A percentile compares a stretch with the other conserved stretches of the same genome.
These are phyloP conservation scores for Colletotrichum sp. DNA, from an alignment of 2,329 filamentous ascomycete species.

Conservation along the genomic window DNA sequence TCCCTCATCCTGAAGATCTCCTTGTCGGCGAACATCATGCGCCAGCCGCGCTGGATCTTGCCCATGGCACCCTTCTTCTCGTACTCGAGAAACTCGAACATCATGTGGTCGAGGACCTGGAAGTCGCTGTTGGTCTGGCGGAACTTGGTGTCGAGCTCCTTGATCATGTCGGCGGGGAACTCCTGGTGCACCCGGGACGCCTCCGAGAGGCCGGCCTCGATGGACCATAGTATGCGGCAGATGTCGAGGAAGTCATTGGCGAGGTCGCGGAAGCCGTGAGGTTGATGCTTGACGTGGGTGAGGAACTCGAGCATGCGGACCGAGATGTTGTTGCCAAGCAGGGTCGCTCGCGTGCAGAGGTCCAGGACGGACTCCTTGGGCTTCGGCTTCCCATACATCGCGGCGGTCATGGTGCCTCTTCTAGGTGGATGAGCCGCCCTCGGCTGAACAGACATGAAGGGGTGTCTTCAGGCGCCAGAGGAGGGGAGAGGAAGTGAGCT, in stretches of 20 bases:
- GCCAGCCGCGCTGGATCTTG: constrained; percentile 63
- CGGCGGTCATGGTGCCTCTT: constrained; percentile 1
- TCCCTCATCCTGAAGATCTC: constrained; percentile 65
- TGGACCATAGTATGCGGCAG: constrained; percentile 69
- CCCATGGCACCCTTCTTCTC: constrained; percentile 66
- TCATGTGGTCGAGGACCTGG: constrained; percentile 65
- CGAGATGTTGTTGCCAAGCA: constrained; percentile 66
- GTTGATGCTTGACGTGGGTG: constrained; percentile 57
- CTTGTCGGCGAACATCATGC: constrained; percentile 66
- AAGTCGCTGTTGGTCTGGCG: constrained; percentile 65
- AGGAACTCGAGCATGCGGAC: constrained; percentile 69
- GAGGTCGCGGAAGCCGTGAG: constrained; percentile 60
- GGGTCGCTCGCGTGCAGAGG: constrained; percentile 62
- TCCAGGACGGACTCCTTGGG: constrained; percentile 40
- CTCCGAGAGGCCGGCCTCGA: constrained; percentile 68
- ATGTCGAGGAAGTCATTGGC: constrained; percentile 71
- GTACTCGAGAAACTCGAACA: constrained; percentile 64
- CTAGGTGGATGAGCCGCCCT: not conserved
- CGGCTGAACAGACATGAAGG: not conserved
- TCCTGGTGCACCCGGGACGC: constrained; percentile 52
- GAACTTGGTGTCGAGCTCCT: constrained; percentile 70
- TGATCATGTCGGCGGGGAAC: constrained; percentile 63
- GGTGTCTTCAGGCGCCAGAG: not conserved
- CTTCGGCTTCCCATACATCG: constrained; percentile 18
- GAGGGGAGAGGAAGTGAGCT: not conserved